phyloP scores from a whole-genome alignment of 306 rosid genomes.

The Albizia julibrissin region DNA sequence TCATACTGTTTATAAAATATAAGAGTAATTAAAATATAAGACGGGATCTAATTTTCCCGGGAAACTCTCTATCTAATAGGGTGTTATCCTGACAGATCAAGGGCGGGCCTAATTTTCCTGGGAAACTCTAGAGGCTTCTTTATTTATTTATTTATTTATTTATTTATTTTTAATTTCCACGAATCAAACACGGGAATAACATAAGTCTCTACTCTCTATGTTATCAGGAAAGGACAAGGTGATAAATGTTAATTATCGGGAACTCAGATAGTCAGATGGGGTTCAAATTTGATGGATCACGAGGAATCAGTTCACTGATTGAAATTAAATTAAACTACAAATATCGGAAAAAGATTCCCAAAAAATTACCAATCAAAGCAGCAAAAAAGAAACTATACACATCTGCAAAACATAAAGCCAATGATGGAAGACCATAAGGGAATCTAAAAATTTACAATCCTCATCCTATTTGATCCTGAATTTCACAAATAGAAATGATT shows the following conservation, averaged over 20 bases:
- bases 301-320: background rate
- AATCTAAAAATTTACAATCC: background rate
- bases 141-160: too few relatives aligned
- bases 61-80: background rate
- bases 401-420: background rate
- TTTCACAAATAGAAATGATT: background rate
- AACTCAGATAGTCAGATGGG: conserved; percentile 18
- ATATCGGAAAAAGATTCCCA: background rate
- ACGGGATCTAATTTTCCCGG: background rate
- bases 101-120: background rate
- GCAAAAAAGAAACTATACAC: background rate
- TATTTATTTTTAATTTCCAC: background rate
- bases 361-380: background rate
- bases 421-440: background rate
- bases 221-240: background rate
- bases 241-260: conserved; percentile 7
- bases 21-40: background rate
- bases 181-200: background rate
- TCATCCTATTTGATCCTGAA: background rate
- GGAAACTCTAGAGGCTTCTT: background rate
- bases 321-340: background rate
- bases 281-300: background rate
- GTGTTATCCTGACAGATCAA: background rate
- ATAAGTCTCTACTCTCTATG: background rate
- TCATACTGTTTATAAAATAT: background rate